Conservation (phyloP, 495 filamentous ascomycete species). For the Lepidopterella palustris region DNA sequence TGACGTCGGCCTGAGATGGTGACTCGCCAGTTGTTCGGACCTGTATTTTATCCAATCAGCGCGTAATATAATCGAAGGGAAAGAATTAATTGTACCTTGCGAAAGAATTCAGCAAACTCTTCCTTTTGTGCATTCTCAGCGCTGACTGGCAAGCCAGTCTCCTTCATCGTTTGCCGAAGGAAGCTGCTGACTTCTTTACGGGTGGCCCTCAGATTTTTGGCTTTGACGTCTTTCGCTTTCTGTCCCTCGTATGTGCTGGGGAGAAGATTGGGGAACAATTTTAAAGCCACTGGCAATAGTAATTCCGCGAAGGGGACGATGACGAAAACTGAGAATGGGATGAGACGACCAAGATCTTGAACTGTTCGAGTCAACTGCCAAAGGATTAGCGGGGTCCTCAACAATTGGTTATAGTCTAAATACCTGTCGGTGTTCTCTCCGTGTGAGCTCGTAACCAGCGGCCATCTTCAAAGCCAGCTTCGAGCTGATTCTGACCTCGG, state of each 20-base stretch:
- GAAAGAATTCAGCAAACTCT: constrained; percentile 96
- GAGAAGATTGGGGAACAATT: constrained; percentile 91
- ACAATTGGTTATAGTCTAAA: constrained; percentile 9
- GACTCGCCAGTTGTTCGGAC: constrained; percentile 77
- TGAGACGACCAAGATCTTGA: constrained; percentile 83
- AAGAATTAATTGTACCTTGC: constrained; percentile 55
- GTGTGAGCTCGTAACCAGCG: constrained; percentile 90
- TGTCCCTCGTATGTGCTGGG: constrained; percentile 96
- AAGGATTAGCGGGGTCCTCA: not conserved
- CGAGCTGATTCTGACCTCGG: constrained; percentile 87
- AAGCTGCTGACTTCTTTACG: constrained; percentile 93
- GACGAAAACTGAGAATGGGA: constrained; percentile 95
- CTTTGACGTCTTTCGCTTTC: constrained; percentile 81
- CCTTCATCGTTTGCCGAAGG: constrained; percentile 79
- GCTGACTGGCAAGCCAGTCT: constrained; percentile 85
- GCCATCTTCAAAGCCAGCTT: constrained; percentile 94
- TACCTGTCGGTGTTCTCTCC: constrained; percentile 84
- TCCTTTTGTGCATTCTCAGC: constrained; percentile 81
- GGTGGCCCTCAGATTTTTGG: constrained; percentile 70
- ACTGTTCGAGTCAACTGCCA: constrained; percentile 76
- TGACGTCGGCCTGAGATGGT: constrained; percentile 82
- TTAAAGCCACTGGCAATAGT: constrained; percentile 86
- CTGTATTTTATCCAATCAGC: constrained; percentile 4
- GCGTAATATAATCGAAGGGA: not conserved
- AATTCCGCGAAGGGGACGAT: constrained; percentile 95